Conservation (phyloP, 1,284 basidiomycete genomes). For the Irpex lacteus region DNA sequence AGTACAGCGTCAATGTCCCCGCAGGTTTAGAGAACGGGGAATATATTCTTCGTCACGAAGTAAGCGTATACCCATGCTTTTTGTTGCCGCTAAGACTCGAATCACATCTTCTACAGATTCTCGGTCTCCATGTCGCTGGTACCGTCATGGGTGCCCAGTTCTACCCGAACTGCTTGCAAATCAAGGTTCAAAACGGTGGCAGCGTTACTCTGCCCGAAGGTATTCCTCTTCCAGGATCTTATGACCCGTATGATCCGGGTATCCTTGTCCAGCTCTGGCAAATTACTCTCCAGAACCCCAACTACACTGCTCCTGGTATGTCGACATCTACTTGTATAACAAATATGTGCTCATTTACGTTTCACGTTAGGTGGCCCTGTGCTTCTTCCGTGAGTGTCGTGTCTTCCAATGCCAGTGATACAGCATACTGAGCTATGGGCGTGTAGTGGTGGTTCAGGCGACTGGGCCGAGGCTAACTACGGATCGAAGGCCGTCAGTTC, state of each 20-base stretch:
- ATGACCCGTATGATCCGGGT: constrained; percentile 20
- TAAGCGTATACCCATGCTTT: constrained; percentile 1
- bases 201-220: constrained; percentile 15
- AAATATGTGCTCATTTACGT: neutral
- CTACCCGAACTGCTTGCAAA: constrained; percentile 20
- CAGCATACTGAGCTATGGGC: neutral
- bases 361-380: constrained; percentile 9
- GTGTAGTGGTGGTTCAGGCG: constrained; percentile 14
- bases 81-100: neutral
- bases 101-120: constrained; percentile 10
- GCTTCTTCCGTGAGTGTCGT: constrained; percentile 11
- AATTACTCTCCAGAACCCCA: constrained; percentile 12
- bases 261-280: constrained; percentile 17
- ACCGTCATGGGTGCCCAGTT: constrained; percentile 19
- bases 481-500: constrained; percentile 1
- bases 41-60: constrained; percentile 19
- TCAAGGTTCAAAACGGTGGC: constrained; percentile 16
- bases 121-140: constrained; percentile 15
- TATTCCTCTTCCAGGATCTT: constrained; percentile 18
- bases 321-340: neutral
- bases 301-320: constrained; percentile 17
- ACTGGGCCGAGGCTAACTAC: constrained; percentile 15
- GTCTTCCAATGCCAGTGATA: neutral
- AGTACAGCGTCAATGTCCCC: constrained; percentile 19
- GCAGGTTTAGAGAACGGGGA: constrained; percentile 13